phyloP scores from a whole-genome alignment of 345 rosid genomes.

The Punica granatum region DNA sequence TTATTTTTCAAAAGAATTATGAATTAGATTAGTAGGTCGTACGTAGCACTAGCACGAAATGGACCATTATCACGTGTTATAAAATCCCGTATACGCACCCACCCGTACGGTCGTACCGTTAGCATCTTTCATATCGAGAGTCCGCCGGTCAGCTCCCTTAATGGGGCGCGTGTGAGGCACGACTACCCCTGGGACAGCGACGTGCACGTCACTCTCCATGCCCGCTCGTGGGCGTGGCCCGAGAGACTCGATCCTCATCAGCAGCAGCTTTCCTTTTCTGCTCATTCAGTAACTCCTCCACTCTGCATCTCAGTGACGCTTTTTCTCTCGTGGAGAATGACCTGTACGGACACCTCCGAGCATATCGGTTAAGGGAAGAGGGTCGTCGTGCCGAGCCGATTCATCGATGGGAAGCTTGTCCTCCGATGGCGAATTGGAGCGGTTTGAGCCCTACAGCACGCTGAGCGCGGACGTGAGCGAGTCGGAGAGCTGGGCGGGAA shows the following conservation, averaged over 20 bases:
- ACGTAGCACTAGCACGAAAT: not conserved
- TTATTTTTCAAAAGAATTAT: not conserved
- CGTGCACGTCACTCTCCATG: not conserved
- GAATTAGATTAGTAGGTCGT: not conserved
- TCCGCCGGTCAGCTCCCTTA: not conserved
- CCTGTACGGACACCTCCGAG: not conserved
- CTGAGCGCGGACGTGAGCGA: slow-evolving; percentile 94
- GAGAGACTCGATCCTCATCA: not conserved
- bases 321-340: not conserved
- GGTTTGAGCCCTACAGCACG: slow-evolving; percentile 71
- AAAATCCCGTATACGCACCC: not conserved
- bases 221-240: not conserved
- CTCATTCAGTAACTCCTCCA: not conserved
- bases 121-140: not conserved
- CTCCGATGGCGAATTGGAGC: slow-evolving; percentile 51
- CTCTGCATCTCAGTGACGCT: not conserved
- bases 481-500: slow-evolving; percentile 86
- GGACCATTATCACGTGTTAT: not conserved
- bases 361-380: not conserved
- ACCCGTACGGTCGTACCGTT: slow-evolving; percentile 5
- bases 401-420: slow-evolving; percentile 51
- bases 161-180: slow-evolving; percentile 1
- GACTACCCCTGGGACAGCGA: not conserved
- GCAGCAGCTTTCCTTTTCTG: not conserved
- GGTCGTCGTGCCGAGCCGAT: not conserved